A percentile compares a stretch with the other conserved stretches of the same genome.
Evolutionary conservation across 306 rosid species (phyloP).

Genomic region (Dalbergia cultrata): DNA sequence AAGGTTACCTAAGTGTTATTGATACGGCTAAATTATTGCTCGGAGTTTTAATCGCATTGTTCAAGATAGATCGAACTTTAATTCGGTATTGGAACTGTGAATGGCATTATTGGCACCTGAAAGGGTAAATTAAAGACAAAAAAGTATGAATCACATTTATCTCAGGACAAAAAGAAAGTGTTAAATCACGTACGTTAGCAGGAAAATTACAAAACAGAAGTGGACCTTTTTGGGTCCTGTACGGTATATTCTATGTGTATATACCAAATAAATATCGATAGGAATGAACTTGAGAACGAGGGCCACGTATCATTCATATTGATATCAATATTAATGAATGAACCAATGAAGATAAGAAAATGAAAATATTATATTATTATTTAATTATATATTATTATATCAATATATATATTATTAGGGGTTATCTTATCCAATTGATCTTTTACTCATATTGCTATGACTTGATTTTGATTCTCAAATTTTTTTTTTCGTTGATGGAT

Average conservation of each 20-base stretch:
- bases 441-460: too few relatives aligned
- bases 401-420: too few relatives aligned
- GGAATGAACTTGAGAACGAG: neutral
- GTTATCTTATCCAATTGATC: too few relatives aligned
- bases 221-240: neutral
- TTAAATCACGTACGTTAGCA: neutral
- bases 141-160: neutral
- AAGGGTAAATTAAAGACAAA: too few relatives aligned
- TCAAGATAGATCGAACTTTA: too few relatives aligned
- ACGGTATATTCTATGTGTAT: neutral
- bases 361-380: too few relatives aligned
- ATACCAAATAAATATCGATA: neutral
- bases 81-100: neutral
- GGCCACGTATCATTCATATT: neutral
- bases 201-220: neutral
- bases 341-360: too few relatives aligned
- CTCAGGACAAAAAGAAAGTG: neutral
- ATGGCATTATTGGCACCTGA: neutral
- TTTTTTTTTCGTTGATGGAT: too few relatives aligned
- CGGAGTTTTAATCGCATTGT: neutral
- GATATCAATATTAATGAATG: neutral
- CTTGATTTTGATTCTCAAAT: too few relatives aligned
- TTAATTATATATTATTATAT: too few relatives aligned
- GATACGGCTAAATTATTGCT: neutral
- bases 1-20: neutral